Conservation (phyloP, 192 early-diverging fungal species). For the Dimargaris cristalligena region DNA sequence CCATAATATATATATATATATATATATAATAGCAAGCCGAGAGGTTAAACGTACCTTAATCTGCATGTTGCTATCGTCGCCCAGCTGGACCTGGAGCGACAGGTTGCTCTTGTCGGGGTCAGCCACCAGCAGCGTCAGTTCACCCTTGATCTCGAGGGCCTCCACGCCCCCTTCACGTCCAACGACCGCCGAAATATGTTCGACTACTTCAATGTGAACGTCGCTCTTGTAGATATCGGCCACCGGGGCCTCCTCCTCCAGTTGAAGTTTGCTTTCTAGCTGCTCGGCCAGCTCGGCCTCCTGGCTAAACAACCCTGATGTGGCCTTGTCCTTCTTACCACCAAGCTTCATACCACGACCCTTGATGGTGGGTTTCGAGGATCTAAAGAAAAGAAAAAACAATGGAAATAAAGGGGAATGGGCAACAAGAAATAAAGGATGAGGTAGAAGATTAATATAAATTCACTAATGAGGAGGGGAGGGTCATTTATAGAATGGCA, state of each 20-base stretch:
- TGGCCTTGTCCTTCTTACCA: conserved; percentile 35
- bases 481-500: too few species aligned
- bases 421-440: too few species aligned
- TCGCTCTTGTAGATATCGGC: conserved; percentile 36
- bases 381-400: too few species aligned
- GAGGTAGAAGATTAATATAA: too few species aligned
- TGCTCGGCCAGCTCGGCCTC: conserved; percentile 4
- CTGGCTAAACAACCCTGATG: conserved; percentile 4
- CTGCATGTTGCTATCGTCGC: conserved; percentile 50
- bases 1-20: too few species aligned
- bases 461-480: too few species aligned
- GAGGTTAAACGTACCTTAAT: conserved; percentile 65
- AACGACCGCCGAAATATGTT: conserved; percentile 66
- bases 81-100: conserved; percentile 39
- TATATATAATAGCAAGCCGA: too few species aligned
- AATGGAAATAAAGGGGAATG: too few species aligned
- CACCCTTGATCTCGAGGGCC: conserved; percentile 87
- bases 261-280: conserved; percentile 12
- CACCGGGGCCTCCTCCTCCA: conserved; percentile 8
- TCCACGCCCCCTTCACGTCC: conserved; percentile 86
- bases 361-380: conserved; percentile 26
- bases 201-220: conserved; percentile 75
- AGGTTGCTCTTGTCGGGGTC: conserved; percentile 46
- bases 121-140: conserved; percentile 60
- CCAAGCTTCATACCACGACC: conserved; percentile 92